Conservation (phyloP, 176 grass and related monocot species). For the Alopecurus myosuroides region DNA sequence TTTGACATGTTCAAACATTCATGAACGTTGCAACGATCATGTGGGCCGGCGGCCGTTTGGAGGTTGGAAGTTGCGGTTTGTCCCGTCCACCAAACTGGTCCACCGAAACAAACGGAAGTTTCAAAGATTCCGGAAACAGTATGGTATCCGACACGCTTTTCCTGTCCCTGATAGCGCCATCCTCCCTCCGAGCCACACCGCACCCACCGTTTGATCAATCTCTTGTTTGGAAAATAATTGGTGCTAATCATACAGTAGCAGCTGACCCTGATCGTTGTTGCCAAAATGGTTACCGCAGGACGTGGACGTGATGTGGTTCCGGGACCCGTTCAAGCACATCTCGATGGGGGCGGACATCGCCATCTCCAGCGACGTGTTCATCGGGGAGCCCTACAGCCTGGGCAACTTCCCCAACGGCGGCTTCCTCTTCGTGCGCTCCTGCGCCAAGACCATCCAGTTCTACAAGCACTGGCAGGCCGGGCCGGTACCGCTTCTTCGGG, state of each 20-base stretch:
- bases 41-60: not conserved
- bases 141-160: not conserved
- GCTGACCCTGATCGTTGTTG: no score
- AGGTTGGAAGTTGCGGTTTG: not conserved
- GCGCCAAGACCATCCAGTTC: constrained; percentile 66
- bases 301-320: constrained; percentile 94
- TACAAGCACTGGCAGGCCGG: constrained; percentile 65
- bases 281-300: constrained; percentile 48
- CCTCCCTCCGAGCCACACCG: no score
- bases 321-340: constrained; percentile 83
- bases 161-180: not conserved
- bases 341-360: constrained; percentile 63
- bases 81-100: not conserved
- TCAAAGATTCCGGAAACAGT: not conserved
- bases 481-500: constrained; percentile 39
- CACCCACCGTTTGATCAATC: no score
- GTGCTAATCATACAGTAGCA: no score
- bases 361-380: constrained; percentile 72
- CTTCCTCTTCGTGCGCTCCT: constrained; percentile 75
- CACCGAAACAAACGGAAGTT: not conserved
- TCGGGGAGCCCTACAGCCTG: constrained; percentile 59
- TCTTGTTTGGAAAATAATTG: no score
- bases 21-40: not conserved
- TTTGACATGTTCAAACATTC: not conserved
- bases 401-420: constrained; percentile 87